A percentile compares a stretch with the other conserved stretches of the same genome.
Conservation (phyloP, 1,284 basidiomycete genomes). For the Anthracocystis walkeri region DNA sequence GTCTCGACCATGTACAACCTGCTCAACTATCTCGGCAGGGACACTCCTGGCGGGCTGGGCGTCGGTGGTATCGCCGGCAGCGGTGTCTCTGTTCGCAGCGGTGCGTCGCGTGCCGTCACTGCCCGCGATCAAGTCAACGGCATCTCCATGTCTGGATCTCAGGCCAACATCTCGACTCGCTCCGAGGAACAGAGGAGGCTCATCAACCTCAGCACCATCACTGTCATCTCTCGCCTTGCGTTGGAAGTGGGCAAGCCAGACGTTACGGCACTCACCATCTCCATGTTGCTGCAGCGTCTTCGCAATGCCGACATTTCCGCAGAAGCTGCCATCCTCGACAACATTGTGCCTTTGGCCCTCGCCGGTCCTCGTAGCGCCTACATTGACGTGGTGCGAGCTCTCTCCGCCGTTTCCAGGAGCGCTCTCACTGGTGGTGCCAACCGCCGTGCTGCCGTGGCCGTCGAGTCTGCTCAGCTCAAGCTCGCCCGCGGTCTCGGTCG, state of each 20-base stretch:
- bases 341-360: constrained; percentile 88
- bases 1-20: constrained; percentile 96
- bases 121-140: constrained; percentile 44
- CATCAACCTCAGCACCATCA: constrained; percentile 87
- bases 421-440: constrained; percentile 70
- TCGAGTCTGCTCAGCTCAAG: constrained; percentile 58
- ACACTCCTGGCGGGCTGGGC: constrained; percentile 71
- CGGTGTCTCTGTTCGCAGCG: constrained; percentile 72
- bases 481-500: constrained; percentile 55
- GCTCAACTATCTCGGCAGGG: constrained; percentile 89
- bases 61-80: constrained; percentile 71
- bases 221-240: constrained; percentile 63
- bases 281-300: constrained; percentile 90
- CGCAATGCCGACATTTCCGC: constrained; percentile 84
- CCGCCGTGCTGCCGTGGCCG: constrained; percentile 64
- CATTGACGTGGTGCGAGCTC: constrained; percentile 83
- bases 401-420: constrained; percentile 86
- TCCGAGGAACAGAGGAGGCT: constrained; percentile 86
- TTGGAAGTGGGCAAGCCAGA: constrained; percentile 59
- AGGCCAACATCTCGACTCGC: constrained; percentile 52
- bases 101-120: constrained; percentile 69
- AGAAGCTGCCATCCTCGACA: constrained; percentile 90
- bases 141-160: constrained; percentile 39
- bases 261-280: constrained; percentile 73
- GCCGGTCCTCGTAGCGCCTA: constrained; percentile 82